These are phyloP conservation scores for Astrothelium subdiscretum DNA, from an alignment of 495 filamentous ascomycete genomes.

Conservation along the genomic window DNA sequence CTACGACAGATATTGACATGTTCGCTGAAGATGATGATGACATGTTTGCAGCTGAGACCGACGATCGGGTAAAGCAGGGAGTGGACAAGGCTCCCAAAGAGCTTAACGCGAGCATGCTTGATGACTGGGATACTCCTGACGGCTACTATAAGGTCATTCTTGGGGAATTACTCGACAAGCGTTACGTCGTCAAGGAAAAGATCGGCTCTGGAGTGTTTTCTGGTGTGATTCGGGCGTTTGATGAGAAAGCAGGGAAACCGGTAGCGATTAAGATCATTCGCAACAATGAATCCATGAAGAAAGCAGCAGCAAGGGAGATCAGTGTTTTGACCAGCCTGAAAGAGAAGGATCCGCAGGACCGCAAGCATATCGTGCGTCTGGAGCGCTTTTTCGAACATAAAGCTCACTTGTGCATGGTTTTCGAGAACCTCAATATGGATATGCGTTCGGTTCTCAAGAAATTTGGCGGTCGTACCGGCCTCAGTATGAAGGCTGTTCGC, in stretches of 20 bases:
- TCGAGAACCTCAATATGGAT: constrained; percentile 90
- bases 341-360: constrained; percentile 74
- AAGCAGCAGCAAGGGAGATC: constrained; percentile 91
- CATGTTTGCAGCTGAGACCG: constrained; percentile 63
- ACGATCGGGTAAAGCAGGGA: constrained; percentile 37
- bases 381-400: constrained; percentile 87
- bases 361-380: constrained; percentile 83
- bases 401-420: constrained; percentile 88
- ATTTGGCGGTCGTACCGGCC: constrained; percentile 83
- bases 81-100: constrained; percentile 44
- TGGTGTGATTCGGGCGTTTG: constrained; percentile 81
- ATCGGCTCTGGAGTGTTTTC: constrained; percentile 97
- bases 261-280: constrained; percentile 92
- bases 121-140: constrained; percentile 87
- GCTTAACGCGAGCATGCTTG: constrained; percentile 70
- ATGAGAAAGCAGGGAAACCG: constrained; percentile 52
- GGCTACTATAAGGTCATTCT: constrained; percentile 90
- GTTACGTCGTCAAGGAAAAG: constrained; percentile 75
- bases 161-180: constrained; percentile 75
- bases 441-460: constrained; percentile 93
- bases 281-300: constrained; percentile 85
- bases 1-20: constrained; percentile 75
- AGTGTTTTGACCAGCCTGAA: constrained; percentile 76
- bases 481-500: constrained; percentile 75
- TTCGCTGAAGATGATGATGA: constrained; percentile 84